A percentile compares a stretch with the other conserved stretches of the same genome.
Conservation (phyloP, 495 filamentous ascomycete species). For the Penicillium malachiteum region DNA sequence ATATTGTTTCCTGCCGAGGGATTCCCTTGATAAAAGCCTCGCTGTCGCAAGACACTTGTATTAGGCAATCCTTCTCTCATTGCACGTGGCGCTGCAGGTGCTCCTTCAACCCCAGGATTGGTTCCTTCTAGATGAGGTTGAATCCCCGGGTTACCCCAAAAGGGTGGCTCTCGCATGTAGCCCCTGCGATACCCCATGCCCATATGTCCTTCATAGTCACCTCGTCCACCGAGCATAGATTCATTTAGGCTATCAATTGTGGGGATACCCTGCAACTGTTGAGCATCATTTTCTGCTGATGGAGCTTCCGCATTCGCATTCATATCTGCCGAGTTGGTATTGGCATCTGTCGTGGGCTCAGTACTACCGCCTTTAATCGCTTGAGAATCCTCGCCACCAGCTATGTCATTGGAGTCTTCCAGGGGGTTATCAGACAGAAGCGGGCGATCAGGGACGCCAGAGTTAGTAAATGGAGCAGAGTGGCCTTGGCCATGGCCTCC, state of each 20-base stretch:
- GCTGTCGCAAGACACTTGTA: conserved; percentile 57
- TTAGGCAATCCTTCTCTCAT: conserved; percentile 85
- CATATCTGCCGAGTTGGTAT: conserved; percentile 11
- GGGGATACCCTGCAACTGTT: conserved; percentile 43
- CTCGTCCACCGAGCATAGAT: conserved; percentile 16
- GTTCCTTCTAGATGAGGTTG: conserved; percentile 37
- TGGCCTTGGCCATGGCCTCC: conserved; percentile 37
- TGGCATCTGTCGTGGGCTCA: conserved; percentile 19
- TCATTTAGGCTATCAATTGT: conserved; percentile 47
- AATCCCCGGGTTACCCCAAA: conserved; percentile 22
- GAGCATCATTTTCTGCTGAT: conserved; percentile 12
- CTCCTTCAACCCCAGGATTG: conserved; percentile 68
- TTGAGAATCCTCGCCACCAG: conserved; percentile 5
- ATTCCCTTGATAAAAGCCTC: conserved; percentile 36
- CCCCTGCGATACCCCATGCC: conserved; percentile 37
- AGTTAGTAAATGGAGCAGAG: conserved; percentile 23
- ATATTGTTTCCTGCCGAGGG: conserved; percentile 26
- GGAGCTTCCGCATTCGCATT: conserved; percentile 8
- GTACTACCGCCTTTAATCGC: conserved; percentile 12
- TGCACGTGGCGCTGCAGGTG: conserved; percentile 89
- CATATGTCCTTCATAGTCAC: conserved; percentile 25
- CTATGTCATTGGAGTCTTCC: neutral
- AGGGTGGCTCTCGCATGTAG: conserved; percentile 30
- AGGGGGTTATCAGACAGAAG: neutral
- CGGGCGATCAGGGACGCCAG: neutral